Evolutionary conservation across 495 filamentous ascomycete genomes (phyloP).

Genomic region (Podospora sp.): DNA sequence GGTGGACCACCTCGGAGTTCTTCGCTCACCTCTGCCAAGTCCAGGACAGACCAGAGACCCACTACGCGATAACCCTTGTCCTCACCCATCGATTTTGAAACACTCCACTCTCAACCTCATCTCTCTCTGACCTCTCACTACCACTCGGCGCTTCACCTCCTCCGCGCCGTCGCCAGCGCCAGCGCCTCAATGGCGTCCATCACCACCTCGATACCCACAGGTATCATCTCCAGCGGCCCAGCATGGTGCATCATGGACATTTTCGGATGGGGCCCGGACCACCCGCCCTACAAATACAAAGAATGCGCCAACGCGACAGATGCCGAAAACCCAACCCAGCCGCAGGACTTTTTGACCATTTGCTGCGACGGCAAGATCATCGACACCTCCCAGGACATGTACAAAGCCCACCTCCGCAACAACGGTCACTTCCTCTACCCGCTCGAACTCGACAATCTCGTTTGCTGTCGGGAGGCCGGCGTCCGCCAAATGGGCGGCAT

Average conservation of each 20-base stretch:
- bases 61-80: too few species aligned
- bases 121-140: too few species aligned
- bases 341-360: slow-evolving; percentile 1
- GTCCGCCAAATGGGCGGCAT: neutral
- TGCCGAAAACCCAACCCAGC: neutral
- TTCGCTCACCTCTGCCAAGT: too few species aligned
- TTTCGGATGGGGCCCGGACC: neutral
- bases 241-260: slow-evolving; percentile 2
- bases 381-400: slow-evolving; percentile 10
- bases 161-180: too few species aligned
- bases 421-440: neutral
- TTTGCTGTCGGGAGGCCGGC: slow-evolving; percentile 10
- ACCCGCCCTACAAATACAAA: neutral
- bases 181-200: slow-evolving; percentile 4
- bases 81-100: too few species aligned
- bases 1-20: too few species aligned
- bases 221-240: neutral
- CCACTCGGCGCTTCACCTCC: too few species aligned
- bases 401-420: neutral
- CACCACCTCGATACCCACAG: neutral
- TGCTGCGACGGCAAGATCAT: slow-evolving; percentile 15
- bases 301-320: slow-evolving; percentile 11
- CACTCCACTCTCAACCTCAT: too few species aligned
- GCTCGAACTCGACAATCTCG: slow-evolving; percentile 8
- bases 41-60: too few species aligned